These are phyloP conservation scores for Stachybotrys chlorohalonatus DNA, from an alignment of 2,329 filamentous ascomycete genomes.

Conservation along the genomic window DNA sequence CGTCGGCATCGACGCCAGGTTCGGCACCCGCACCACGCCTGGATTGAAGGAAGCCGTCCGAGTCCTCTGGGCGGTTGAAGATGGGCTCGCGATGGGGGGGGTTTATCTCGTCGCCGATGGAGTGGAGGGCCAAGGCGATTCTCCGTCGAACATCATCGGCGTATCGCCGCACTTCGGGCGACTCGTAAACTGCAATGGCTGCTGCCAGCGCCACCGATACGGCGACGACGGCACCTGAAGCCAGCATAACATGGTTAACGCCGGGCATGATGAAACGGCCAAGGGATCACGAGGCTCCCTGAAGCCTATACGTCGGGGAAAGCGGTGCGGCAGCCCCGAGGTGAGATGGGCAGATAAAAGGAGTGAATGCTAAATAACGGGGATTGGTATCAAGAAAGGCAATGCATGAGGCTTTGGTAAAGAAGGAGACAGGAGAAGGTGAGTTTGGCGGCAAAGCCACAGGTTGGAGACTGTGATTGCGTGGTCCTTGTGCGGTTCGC, in stretches of 20 bases:
- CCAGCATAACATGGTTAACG: slow-evolving; percentile 44
- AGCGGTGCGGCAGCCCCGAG: background rate
- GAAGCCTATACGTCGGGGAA: background rate
- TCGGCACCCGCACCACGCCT: slow-evolving; percentile 31
- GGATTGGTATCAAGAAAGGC: background rate
- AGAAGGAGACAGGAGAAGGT: background rate
- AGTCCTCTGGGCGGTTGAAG: slow-evolving; percentile 59
- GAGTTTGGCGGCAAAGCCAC: background rate
- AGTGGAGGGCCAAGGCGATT: slow-evolving; percentile 51
- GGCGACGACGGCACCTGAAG: slow-evolving; percentile 50
- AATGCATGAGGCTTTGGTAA: background rate
- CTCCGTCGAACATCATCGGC: slow-evolving; percentile 52
- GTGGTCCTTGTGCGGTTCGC: slow-evolving; percentile 1
- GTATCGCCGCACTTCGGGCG: slow-evolving; percentile 52
- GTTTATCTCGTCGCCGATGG: slow-evolving; percentile 47
- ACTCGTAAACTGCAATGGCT: slow-evolving; percentile 54
- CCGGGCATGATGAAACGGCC: slow-evolving; percentile 34
- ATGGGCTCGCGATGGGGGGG: slow-evolving; percentile 40
- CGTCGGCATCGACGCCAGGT: slow-evolving; percentile 50
- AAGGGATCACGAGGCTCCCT: background rate
- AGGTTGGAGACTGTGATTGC: background rate
- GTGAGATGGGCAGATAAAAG: background rate
- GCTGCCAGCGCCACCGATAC: slow-evolving; percentile 48
- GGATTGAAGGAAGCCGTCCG: slow-evolving; percentile 52
- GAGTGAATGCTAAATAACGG: background rate